Conservation (phyloP, 139 green algal species). For the Asterochloris sp. region DNA sequence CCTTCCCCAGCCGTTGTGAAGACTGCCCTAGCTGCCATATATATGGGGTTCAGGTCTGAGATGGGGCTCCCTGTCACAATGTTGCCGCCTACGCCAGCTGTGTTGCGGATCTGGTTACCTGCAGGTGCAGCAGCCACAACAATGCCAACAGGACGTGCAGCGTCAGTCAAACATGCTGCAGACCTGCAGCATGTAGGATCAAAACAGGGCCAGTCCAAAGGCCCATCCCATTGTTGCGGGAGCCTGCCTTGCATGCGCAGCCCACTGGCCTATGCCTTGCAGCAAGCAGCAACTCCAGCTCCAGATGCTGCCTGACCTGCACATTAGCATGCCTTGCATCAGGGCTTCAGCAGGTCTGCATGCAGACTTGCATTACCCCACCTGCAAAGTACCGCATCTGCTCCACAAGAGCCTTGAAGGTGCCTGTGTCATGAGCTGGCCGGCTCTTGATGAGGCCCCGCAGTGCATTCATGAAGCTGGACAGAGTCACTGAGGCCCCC, state of each 20-base stretch:
- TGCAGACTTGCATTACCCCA: constrained; percentile 8
- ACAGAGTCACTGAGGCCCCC: constrained; percentile 78
- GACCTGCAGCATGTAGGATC: background rate
- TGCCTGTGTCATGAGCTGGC: constrained; percentile 42
- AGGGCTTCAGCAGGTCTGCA: background rate
- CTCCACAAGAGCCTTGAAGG: constrained; percentile 66
- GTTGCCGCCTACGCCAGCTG: constrained; percentile 89
- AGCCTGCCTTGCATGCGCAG: too few species aligned
- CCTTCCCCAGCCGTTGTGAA: constrained; percentile 59
- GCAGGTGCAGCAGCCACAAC: too few species aligned
- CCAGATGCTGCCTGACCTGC: too few species aligned
- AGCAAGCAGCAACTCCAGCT: too few species aligned
- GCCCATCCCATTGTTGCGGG: too few species aligned
- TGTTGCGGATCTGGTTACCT: constrained; percentile 90
- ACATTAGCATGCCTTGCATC: background rate
- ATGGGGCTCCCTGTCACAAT: constrained; percentile 90
- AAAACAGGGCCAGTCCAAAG: too few species aligned
- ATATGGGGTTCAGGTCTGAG: constrained; percentile 92
- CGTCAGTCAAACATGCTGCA: constrained; percentile 21
- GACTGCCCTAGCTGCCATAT: constrained; percentile 68
- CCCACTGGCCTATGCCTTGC: too few species aligned
- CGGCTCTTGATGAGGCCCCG: constrained; percentile 30
- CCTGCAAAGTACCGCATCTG: constrained; percentile 89
- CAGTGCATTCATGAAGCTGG: constrained; percentile 50
- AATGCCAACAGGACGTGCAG: too few species aligned